phyloP scores from a whole-genome alignment of 2,329 filamentous ascomycete genomes.

The Ascochyta fabae region DNA sequence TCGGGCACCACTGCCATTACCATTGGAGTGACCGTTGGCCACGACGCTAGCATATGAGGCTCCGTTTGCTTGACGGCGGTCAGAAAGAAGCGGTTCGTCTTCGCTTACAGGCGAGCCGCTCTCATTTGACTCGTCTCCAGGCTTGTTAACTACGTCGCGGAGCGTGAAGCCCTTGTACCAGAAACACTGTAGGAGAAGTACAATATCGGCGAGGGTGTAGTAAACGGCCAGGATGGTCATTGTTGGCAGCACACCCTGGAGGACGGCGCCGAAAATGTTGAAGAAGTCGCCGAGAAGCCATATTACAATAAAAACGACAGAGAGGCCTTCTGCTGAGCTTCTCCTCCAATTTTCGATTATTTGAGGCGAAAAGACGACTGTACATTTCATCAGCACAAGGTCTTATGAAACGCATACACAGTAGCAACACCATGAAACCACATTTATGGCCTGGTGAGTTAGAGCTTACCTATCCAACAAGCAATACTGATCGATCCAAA shows the following conservation, averaged over 20 bases:
- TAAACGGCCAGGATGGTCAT: constrained; percentile 96
- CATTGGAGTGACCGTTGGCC: constrained; percentile 24
- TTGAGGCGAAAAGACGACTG: constrained; percentile 90
- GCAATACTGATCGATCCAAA: constrained; percentile 95
- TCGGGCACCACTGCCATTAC: constrained; percentile 31
- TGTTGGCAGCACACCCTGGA: constrained; percentile 90
- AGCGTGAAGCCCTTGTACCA: constrained; percentile 84
- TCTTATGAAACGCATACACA: neutral
- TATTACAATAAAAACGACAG: constrained; percentile 87
- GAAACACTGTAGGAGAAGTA: constrained; percentile 88
- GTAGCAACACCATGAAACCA: neutral
- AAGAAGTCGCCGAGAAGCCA: constrained; percentile 96
- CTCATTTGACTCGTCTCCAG: constrained; percentile 29
- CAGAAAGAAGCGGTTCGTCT: constrained; percentile 43
- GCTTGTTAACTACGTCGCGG: constrained; percentile 40
- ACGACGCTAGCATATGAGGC: constrained; percentile 19
- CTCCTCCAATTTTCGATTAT: constrained; percentile 94
- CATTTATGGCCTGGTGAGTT: neutral
- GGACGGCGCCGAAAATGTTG: constrained; percentile 90
- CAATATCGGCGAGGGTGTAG: constrained; percentile 89
- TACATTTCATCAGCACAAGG: constrained; percentile 17
- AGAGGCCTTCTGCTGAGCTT: constrained; percentile 83
- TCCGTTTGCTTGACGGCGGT: constrained; percentile 35
- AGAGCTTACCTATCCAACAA: constrained; percentile 74
- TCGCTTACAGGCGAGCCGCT: constrained; percentile 45